Evolutionary conservation across 2,329 filamentous ascomycete genomes (phyloP).

Genomic region (Aspergillus jensenii): DNA sequence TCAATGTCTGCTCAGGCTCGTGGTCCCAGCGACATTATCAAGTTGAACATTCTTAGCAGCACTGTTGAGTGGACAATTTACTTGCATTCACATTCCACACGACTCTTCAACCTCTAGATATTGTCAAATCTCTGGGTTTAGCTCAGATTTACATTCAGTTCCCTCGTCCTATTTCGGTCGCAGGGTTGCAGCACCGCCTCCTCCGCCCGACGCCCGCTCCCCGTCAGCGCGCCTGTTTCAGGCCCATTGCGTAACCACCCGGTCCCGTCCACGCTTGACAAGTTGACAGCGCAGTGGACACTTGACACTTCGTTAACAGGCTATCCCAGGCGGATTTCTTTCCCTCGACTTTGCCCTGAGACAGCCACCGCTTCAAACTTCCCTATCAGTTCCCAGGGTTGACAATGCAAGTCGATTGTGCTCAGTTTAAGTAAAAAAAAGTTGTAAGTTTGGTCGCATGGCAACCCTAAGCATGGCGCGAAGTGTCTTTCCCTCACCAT

Average conservation of each 20-base stretch:
- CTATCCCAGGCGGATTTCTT: neutral
- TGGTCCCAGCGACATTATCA: neutral
- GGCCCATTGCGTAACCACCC: conserved; percentile 12
- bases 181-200: conserved; percentile 12
- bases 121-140: too few relatives aligned
- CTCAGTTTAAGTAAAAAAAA: neutral
- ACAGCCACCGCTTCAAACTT: neutral
- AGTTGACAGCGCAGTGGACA: neutral
- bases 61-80: neutral
- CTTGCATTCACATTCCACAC: neutral
- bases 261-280: neutral
- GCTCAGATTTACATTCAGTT: neutral
- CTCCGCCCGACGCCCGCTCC: conserved; percentile 9
- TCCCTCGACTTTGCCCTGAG: neutral
- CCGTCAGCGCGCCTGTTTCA: conserved; percentile 8
- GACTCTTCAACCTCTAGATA: neutral
- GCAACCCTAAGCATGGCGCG: neutral
- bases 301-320: neutral
- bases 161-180: conserved; percentile 1
- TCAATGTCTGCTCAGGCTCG: neutral
- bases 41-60: neutral
- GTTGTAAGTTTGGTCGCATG: conserved; percentile 6
- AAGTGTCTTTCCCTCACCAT: neutral
- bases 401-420: conserved; percentile 5
- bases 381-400: neutral